These are phyloP conservation scores for Lachancea meyersii DNA, from an alignment of 805 yeast species.

Conservation along the genomic window DNA sequence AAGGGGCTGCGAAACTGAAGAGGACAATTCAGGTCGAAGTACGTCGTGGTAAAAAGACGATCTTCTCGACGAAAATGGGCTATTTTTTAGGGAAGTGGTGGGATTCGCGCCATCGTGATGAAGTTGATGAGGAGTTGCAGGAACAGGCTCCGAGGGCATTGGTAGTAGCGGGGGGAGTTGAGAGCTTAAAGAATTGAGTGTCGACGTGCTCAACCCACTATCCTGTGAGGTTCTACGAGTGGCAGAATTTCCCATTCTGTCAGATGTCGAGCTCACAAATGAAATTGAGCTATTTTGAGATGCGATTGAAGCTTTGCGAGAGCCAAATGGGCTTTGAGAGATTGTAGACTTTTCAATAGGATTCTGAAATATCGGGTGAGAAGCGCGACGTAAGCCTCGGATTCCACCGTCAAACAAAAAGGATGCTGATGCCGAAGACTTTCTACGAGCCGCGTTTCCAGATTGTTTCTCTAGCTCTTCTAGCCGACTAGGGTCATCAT, in stretches of 20 bases:
- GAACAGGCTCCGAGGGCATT: slow-evolving; percentile 13
- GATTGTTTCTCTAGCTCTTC: background rate
- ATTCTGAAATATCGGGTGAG: slow-evolving; percentile 18
- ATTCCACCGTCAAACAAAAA: background rate
- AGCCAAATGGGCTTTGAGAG: slow-evolving; percentile 18
- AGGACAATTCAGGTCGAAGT: slow-evolving; percentile 3
- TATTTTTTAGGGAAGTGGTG: slow-evolving; percentile 16
- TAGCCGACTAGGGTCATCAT: background rate
- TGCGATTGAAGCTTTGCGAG: slow-evolving; percentile 37
- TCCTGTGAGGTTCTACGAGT: slow-evolving; percentile 23
- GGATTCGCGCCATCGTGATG: slow-evolving; percentile 6
- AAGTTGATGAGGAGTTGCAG: slow-evolving; percentile 13
- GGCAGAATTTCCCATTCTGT: slow-evolving; percentile 29
- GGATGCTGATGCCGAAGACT: slow-evolving; percentile 5
- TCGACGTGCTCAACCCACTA: slow-evolving; percentile 10
- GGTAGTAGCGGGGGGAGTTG: slow-evolving; percentile 50
- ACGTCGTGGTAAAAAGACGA: slow-evolving; percentile 16
- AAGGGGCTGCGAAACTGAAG: slow-evolving; percentile 3
- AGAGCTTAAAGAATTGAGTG: slow-evolving; percentile 3
- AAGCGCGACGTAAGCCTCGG: slow-evolving; percentile 18
- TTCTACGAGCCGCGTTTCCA: slow-evolving; percentile 3
- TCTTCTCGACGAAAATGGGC: slow-evolving; percentile 28
- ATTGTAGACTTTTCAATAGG: background rate
- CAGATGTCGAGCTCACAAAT: slow-evolving; percentile 29
- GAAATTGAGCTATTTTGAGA: slow-evolving; percentile 31